These are phyloP conservation scores for Acorus gramineus DNA, from an alignment of 106 monocot species.

Conservation along the genomic window DNA sequence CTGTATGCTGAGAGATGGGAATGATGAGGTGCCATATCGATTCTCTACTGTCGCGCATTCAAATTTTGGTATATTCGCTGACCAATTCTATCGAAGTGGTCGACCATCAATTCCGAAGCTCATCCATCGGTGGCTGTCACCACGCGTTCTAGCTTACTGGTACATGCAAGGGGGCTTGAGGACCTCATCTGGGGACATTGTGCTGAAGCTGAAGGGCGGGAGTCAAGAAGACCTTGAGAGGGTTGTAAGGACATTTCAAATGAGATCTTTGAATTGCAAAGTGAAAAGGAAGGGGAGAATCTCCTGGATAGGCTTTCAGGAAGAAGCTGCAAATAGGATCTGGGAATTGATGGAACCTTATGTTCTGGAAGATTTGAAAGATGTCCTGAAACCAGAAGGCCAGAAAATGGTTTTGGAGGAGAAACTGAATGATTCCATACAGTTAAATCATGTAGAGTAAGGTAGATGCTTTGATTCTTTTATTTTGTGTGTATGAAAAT, in stretches of 20 bases:
- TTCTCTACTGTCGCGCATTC: constrained; percentile 65
- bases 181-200: constrained; percentile 53
- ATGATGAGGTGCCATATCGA: constrained; percentile 28
- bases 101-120: constrained; percentile 52
- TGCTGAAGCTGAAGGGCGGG: constrained; percentile 61
- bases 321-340: constrained; percentile 45
- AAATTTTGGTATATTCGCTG: constrained; percentile 61
- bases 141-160: constrained; percentile 81
- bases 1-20: constrained; percentile 17
- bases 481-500: too few species aligned
- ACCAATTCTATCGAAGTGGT: constrained; percentile 50
- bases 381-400: constrained; percentile 16
- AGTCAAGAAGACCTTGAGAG: constrained; percentile 52
- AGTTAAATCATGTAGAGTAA: too few species aligned
- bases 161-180: constrained; percentile 81
- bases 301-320: constrained; percentile 78
- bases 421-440: neutral
- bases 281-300: constrained; percentile 77
- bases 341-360: constrained; percentile 59
- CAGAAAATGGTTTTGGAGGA: neutral
- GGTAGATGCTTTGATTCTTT: too few species aligned
- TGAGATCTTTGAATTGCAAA: constrained; percentile 42
- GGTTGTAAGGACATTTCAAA: constrained; percentile 43
- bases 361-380: constrained; percentile 37
- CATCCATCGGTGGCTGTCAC: constrained; percentile 75